phyloP scores from a whole-genome alignment of 2,329 filamentous ascomycete species.

The Coniosporium tulheliwenetii region DNA sequence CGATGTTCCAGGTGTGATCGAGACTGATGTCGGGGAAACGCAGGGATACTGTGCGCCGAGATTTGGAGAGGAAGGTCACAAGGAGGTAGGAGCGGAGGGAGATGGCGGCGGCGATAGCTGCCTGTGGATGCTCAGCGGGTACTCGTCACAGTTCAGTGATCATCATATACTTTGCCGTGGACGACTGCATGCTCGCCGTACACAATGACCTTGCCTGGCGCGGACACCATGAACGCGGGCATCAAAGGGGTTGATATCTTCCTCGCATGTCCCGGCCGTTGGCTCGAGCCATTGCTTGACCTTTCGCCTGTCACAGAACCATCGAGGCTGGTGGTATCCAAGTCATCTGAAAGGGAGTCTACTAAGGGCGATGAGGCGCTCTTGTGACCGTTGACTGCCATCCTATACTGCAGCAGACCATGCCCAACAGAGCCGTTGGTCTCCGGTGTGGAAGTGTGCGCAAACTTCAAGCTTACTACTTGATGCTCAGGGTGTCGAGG shows the following conservation, averaged over 20 bases:
- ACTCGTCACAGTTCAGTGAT: too few species aligned
- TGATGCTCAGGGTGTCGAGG: too few species aligned
- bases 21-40: constrained; percentile 85
- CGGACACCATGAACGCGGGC: constrained; percentile 93
- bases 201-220: constrained; percentile 94
- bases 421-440: too few species aligned
- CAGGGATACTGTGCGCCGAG: constrained; percentile 70
- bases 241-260: constrained; percentile 43
- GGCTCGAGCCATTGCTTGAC: background rate
- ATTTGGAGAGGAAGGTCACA: constrained; percentile 87
- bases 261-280: constrained; percentile 3
- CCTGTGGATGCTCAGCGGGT: constrained; percentile 28
- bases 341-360: too few species aligned
- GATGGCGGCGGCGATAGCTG: constrained; percentile 87
- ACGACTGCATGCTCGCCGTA: constrained; percentile 98
- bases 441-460: too few species aligned
- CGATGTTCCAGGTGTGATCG: constrained; percentile 86
- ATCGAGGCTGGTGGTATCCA: too few species aligned
- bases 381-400: too few species aligned
- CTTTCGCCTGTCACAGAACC: background rate
- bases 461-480: too few species aligned
- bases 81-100: constrained; percentile 93
- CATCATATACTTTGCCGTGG: constrained; percentile 58
- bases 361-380: too few species aligned
- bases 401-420: too few species aligned